Conservation (phyloP, 177 flowering plant species). For the Vitis hybrid region DNA sequence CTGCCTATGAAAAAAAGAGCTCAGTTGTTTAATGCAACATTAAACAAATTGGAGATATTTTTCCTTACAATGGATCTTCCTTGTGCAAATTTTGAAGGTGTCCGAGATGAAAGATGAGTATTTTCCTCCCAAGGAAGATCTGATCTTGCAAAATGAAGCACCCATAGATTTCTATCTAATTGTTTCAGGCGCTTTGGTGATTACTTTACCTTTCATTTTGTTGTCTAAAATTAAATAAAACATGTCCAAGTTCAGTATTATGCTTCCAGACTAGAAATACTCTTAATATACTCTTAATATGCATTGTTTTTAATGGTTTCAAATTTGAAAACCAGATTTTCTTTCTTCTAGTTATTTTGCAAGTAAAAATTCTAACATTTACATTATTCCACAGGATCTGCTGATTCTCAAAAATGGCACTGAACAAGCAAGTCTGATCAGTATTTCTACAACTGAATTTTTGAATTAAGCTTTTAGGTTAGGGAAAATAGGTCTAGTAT, state of each 20-base stretch:
- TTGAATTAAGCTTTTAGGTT: no score
- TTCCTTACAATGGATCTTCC: conserved; percentile 2
- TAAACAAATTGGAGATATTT: neutral
- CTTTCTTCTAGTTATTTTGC: neutral
- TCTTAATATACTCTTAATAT: no score
- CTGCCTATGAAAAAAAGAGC: no score
- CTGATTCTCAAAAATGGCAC: conserved; percentile 60
- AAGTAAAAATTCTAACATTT: conserved; percentile 3
- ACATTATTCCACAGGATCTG: conserved; percentile 56
- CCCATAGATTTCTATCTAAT: conserved; percentile 91
- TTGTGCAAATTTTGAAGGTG: conserved; percentile 50
- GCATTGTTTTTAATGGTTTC: no score
- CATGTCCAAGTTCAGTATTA: no score
- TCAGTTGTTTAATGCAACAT: no score
- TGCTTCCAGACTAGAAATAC: no score
- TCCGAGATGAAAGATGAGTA: conserved; percentile 98
- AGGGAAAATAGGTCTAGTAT: neutral
- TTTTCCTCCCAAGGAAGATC: conserved; percentile 95
- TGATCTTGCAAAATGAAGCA: conserved; percentile 96
- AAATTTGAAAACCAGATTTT: no score
- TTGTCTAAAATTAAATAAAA: neutral
- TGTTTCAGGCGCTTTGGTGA: conserved; percentile 88
- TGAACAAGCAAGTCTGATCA: conserved; percentile 60
- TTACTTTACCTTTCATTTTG: neutral
- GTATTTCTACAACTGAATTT: neutral